Base-by-base conservation (phyloP, 192 early-diverging fungal species). In the Coemansia sp. region DNA sequence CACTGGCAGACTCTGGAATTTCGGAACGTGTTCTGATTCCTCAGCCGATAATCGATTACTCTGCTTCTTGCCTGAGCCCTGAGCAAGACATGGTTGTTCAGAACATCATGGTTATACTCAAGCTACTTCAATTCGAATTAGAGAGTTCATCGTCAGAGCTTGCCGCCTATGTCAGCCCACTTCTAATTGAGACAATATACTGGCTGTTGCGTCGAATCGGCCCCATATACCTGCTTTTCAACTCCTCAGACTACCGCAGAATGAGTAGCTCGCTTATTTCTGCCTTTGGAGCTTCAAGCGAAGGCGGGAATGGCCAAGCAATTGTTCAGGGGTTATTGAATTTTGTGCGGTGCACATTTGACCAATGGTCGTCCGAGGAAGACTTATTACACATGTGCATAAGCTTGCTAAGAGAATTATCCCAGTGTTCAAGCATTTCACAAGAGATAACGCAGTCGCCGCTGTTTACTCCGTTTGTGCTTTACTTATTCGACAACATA, bases 1-100 rank as follows among this genome's bases (percentile, higher is more conserved):
- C 70, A 0, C 53, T 82, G 44, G 75, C 74, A 12, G 75, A 82
- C 48, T 70, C 79, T 6, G 79, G 79, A 5, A 71, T 63, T 5
- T 82, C 79, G 12, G 79, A 82, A 42, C 75, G 79, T 7, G 79
- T 82, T 22, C 71, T 76, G 5, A 77, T 82, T 14, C 79, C 79
- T 19, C 38, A 50, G 59, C 65, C 71, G 1, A 51, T 77, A 13
- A 57, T 62, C 5, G 71, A 77, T 55, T 66, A 73, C 45, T 82
- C 79, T 8, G 49, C 65, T 0, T 50, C 59, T 5, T 68, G 71
- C 39, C 25, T 46, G 7, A 62, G 39, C 19, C 53, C 56, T 7
- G 71, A 71, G 17, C 71, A 77, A 16, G 75, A 82, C 39, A 62
- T 62, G 49, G 59, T 68, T 10, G 75, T 82, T 37, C 79, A 77